Evolutionary conservation across 2,329 filamentous ascomycete genomes (phyloP).

Genomic region (Colletotrichum caudatum): DNA sequence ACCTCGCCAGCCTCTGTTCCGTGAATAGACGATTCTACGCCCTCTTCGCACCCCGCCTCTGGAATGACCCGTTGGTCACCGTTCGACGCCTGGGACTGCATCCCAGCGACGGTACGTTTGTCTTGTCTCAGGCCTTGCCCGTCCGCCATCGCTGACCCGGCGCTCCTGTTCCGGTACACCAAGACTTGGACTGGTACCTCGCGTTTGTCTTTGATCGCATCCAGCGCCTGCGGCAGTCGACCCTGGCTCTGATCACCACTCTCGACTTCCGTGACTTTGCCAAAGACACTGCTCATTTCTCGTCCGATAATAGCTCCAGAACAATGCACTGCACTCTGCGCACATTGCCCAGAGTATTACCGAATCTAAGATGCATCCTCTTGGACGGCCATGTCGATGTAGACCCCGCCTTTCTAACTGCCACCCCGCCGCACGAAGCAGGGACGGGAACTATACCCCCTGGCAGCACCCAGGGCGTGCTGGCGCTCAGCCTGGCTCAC

Average conservation of each 20-base stretch:
- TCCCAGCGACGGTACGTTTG: constrained; percentile 58
- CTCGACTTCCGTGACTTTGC: constrained; percentile 63
- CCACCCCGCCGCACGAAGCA: constrained; percentile 30
- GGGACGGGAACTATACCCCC: constrained; percentile 2
- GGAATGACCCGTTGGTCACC: constrained; percentile 61
- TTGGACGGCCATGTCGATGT: constrained; percentile 61
- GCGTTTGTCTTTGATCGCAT: constrained; percentile 59
- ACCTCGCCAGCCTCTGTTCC: constrained; percentile 61
- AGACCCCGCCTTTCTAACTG: constrained; percentile 55
- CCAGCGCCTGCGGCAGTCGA: constrained; percentile 50
- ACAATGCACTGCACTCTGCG: constrained; percentile 57
- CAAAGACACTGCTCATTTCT: constrained; percentile 55
- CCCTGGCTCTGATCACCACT: constrained; percentile 58
- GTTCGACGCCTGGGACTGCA: constrained; percentile 56
- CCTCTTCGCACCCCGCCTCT: constrained; percentile 64
- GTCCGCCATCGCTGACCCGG: constrained; percentile 15
- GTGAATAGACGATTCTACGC: constrained; percentile 61
- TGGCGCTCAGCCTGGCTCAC: constrained; percentile 60
- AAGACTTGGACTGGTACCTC: constrained; percentile 64
- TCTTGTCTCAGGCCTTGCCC: constrained; percentile 24
- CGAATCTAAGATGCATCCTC: constrained; percentile 59
- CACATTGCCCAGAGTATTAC: constrained; percentile 55
- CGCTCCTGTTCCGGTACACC: background rate
- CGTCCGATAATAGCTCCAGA: constrained; percentile 53
- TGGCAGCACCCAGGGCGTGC: constrained; percentile 44